Evolutionary conservation across 2,329 filamentous ascomycete species (phyloP), one percentile per base, ranked within the genome.

Genomic region (Coniochaeta sp.): DNA sequence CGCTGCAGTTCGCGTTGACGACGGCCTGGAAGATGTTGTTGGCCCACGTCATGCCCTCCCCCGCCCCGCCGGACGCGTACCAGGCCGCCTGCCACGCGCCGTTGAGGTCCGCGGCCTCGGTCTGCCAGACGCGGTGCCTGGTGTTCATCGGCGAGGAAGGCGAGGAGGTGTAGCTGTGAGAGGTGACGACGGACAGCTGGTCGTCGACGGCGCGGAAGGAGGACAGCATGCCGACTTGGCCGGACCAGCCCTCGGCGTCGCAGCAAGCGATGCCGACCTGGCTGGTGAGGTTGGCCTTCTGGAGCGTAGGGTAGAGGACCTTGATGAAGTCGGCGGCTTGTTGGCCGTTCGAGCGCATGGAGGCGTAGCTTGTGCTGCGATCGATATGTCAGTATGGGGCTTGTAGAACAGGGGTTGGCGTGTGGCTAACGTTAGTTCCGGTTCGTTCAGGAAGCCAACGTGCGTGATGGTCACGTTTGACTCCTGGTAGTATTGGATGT

Each of bases 11-110:
- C 4, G 72, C 71, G 56, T 76, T 72, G 3, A 77, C 72, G 55
- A 82, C 66, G 5, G 72, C 75, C 24, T 73, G 73, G 61, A 75
- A 74, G 44, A 81, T 75, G 59, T 75, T 74, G 59, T 75, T 75
- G 3, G 78, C 77, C 77, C 77, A 80, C 3, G 74, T 77, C 64
- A 79, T 72, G 6, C 78, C 79, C 60, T 82, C 78, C 28, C 74
- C 73, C 2, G 66, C 61, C 2, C 70, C 73, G 34, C 77, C 76
- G 57, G 68, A 74, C 2, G 63, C 64, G 64, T 79, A 78, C 74
- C 74, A 81, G 4, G 71, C 69, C 6, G 74, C 71, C 0, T 69
- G 73, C 69, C 73, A 78, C 2, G 66, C 67, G 22, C 70, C 70
- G 14, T 75, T 71, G 12, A 79, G 70, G 62, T 79, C 77, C 0